Evolutionary conservation across 2,329 filamentous ascomycete species (phyloP).

Genomic region (Botrytis hyacinthi): DNA sequence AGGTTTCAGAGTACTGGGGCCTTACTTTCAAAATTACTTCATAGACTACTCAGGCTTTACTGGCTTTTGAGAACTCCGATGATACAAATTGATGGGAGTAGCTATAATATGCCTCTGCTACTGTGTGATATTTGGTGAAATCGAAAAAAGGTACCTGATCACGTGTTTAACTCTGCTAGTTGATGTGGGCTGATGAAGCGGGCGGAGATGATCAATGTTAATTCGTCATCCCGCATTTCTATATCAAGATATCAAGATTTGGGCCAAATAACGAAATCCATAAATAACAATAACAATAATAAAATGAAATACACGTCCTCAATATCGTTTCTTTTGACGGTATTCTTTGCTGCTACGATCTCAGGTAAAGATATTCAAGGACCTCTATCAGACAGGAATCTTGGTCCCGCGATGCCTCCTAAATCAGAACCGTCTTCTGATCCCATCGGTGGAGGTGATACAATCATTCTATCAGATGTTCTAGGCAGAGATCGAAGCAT

Average conservation of each 20-base stretch:
- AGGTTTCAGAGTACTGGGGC: not conserved
- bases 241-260: slow-evolving; percentile 9
- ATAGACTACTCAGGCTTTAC: not conserved
- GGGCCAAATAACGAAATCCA: not conserved
- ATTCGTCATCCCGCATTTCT: slow-evolving; percentile 20
- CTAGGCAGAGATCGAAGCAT: slow-evolving; percentile 75
- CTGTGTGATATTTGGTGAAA: not conserved
- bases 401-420: slow-evolving; percentile 34
- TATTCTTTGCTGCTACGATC: slow-evolving; percentile 20
- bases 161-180: not conserved
- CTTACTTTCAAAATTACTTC: not conserved
- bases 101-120: not conserved
- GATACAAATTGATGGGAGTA: not conserved
- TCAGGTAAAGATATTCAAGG: slow-evolving; percentile 22
- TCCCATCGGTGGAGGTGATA: slow-evolving; percentile 38
- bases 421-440: slow-evolving; percentile 27
- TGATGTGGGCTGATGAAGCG: not conserved
- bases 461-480: slow-evolving; percentile 77
- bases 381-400: slow-evolving; percentile 28
- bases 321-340: slow-evolving; percentile 24
- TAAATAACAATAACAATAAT: not conserved
- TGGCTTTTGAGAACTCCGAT: not conserved
- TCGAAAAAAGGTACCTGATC: not conserved
- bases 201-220: not conserved
- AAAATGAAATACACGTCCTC: slow-evolving; percentile 17